Evolutionary conservation across 352 stramenopile genomes (phyloP), one percentile per base, ranked within the genome.

Genomic region (Pythium oligandrum): DNA sequence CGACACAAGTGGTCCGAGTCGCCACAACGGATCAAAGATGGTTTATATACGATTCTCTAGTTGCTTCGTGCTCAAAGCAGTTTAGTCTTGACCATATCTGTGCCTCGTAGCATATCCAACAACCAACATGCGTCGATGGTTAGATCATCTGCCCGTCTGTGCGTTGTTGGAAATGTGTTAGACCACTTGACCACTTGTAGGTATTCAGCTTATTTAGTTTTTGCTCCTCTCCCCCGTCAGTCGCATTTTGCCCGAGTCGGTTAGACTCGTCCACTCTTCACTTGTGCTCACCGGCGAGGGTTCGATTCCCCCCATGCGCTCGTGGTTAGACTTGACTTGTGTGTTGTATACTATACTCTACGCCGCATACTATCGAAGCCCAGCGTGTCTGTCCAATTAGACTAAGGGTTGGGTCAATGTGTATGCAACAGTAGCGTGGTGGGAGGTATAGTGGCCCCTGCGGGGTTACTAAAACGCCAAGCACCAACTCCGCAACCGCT

Each of bases 361-460:
- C 17, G 17, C 71, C 59, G 82, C 83, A 94, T 75, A 68, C 76
- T 92, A 61, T 94, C 83, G 83, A 94, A 94, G 83, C 76, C 77
- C 68, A 66, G 59, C 85, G 83, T 94, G 82, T 90, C 83, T 88
- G 60, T 92, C 7, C 76, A 46, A 91, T 94, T 90, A 87, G 83
- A 85, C 82, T 94, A 94, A 88, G 81, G 83, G 85, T 79, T 67
- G 81, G 83, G 81, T 94, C 83, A 94, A 94, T 67, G 67, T 76
- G 72, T 69, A 70, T 94, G 83, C 83, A 65, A 94, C 81, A 94
- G 51, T 55, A 70, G 46, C 36, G 47, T 60, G 55, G 55, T 35
- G 39, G 51, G 47, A 17, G 51, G 47, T 48, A 61, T 64, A 56
- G 53, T 26, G 34, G 55, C 55, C 61, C 61, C 61, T 40, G 61